Evolutionary conservation across 1,284 basidiomycete species (phyloP), one percentile per base, ranked within the genome.

Genomic region (Puccinia horiana): DNA sequence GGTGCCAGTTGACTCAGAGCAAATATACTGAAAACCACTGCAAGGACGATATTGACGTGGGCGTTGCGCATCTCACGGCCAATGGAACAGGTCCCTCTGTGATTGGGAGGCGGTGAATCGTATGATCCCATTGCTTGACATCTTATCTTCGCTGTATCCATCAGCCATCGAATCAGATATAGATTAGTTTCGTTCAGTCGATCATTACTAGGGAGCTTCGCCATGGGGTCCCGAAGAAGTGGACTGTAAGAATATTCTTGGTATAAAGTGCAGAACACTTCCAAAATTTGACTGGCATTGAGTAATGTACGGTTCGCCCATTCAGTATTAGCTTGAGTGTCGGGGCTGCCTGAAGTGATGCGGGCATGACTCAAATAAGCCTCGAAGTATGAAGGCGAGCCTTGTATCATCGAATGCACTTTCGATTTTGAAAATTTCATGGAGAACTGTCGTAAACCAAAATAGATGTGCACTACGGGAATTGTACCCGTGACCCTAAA

Each of bases 141-240:
- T 32, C 69, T 52, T 56, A 47, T 73, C 40, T 70, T 58, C 2
- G 78, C 78, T 23, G 69, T 40, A 52, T 81, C 78, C 29, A 70
- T 70, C n/a, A 81, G n/a, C 78, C 78, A 81, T 61, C 69, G 67
- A 32, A 49, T n/a, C 40, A 81, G 32, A 63, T 72, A 81, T 32
- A 72, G 35, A 32, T 73, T 73, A 14, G 12, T 54, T 40, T 69
- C 77, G 44, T 42, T 52, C 47, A 26, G 29, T 23, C 4, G 44
- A 54, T 73, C 70, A 40, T 58, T 75, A n/a, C 40, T 56, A 5
- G 37, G 6, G 3, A 8, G 37, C 14, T 42, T 58, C 56, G 40
- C 35, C 29, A 16, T 20, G 56, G 47, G 52, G 18, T 42, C 32
- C 14, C 12, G 49, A n/a, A 32, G 35, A 56, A 56, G n/a, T 29